Evolutionary conservation across 371 early-diverging fungal genomes (phyloP), one percentile per base, ranked within the genome.

Genomic region (Choanephora cucurbitarum): DNA sequence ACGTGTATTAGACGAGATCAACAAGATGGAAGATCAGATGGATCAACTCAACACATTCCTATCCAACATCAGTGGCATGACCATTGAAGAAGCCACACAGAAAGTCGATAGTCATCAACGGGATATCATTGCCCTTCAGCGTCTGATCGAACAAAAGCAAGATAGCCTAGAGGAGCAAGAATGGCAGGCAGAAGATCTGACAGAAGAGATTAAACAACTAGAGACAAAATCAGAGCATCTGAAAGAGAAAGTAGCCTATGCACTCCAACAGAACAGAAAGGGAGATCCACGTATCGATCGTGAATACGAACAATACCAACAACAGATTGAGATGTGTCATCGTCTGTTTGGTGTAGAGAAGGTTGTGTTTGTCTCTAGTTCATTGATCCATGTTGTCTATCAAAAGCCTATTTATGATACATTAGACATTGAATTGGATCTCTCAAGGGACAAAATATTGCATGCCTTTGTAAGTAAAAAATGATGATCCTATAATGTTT

Each of bases 31-130:
- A 41, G 45, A 31, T 15, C 50, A 60, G 41, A 24, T 60, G 1
- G 18, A 24, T 5, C 34, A 41, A 49, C 55, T 60, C 1, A 37
- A 60, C 2, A 15, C 4, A 15, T 28, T 43, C n/a, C 23, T 39
- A 33, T 39, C 44, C 6, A 24, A 44, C 15, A 8, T 39, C 39
- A 54, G 44, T 11, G 7, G 39, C 49, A 28, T 51, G 23, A 57
- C 59, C 34, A 33, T 60, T 10, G 60, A 53, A 39, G 49, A 59
- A 34, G 64, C 61, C 24, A 54, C 52, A 32, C 5, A 32, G 1
- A 21, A 50, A 8, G 14, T 61, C 21, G 31, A 23, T n/a, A 44
- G 40, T 13, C 57, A 66, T 23, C 33, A 23, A 10, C 14, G 41
- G 0, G 45, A 55, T 11, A 18, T 59, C 1, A 28, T 47, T n/a